phyloP scores from a whole-genome alignment of 2,329 filamentous ascomycete species.

The Furcasterigmium furcatum region DNA sequence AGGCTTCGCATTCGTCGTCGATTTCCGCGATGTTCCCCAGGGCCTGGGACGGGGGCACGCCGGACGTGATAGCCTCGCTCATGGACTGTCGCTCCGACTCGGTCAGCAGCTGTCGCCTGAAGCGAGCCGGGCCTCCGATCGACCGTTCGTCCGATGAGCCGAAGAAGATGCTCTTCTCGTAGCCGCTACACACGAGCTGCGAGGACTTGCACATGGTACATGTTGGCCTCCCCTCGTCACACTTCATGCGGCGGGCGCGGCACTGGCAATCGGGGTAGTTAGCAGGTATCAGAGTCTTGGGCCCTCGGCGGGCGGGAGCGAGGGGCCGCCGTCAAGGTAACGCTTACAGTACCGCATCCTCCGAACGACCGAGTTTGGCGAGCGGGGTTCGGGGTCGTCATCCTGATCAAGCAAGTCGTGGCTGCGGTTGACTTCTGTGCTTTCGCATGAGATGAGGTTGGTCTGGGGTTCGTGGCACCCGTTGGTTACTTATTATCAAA shows the following conservation, averaged over 20 bases:
- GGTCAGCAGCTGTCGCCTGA: constrained; percentile 30
- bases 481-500: too few species aligned
- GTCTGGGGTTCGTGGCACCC: too few species aligned
- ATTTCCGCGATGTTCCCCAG: constrained; percentile 15
- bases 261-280: constrained; percentile 23
- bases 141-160: constrained; percentile 16
- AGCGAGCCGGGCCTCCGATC: constrained; percentile 18
- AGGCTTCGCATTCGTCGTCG: constrained; percentile 22
- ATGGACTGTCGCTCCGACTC: constrained; percentile 29
- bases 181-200: constrained; percentile 25
- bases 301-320: not conserved
- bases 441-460: too few species aligned
- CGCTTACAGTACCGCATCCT: constrained; percentile 8
- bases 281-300: constrained; percentile 3
- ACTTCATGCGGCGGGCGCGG: constrained; percentile 32
- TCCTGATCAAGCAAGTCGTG: too few species aligned
- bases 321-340: too few species aligned
- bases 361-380: constrained; percentile 18
- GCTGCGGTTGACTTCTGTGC: too few species aligned
- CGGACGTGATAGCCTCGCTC: constrained; percentile 25
- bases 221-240: constrained; percentile 28
- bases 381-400: not conserved
- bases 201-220: constrained; percentile 24
- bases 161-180: constrained; percentile 32
- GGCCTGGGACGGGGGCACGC: constrained; percentile 18